Percentiles rank a stretch among this genome's conserved stretches.
Evolutionary conservation across 2,329 filamentous ascomycete genomes (phyloP).

Genomic region (Ophiocordyceps australis): DNA sequence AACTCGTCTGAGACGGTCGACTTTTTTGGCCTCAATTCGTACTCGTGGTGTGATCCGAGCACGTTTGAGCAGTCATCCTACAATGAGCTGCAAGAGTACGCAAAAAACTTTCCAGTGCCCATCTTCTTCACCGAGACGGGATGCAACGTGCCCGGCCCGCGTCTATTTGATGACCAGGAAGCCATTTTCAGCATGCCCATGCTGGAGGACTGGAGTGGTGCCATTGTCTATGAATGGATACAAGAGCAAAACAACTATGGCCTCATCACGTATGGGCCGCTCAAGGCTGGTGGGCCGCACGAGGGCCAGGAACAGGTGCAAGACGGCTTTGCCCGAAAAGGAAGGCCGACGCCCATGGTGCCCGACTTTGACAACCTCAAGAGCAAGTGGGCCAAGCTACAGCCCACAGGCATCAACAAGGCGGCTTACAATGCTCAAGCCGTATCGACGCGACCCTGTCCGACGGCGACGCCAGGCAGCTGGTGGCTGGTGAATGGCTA

Average conservation of each 20-base stretch:
- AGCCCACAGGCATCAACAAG: slow-evolving; percentile 48
- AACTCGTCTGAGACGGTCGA: slow-evolving; percentile 55
- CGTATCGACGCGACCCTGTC: slow-evolving; percentile 50
- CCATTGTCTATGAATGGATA: slow-evolving; percentile 84
- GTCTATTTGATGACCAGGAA: slow-evolving; percentile 52
- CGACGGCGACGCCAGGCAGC: slow-evolving; percentile 44
- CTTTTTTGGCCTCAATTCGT: slow-evolving; percentile 75
- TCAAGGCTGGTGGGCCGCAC: slow-evolving; percentile 29
- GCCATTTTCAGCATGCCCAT: slow-evolving; percentile 63
- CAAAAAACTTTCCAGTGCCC: slow-evolving; percentile 57
- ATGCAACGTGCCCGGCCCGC: slow-evolving; percentile 48
- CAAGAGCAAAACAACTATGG: slow-evolving; percentile 72
- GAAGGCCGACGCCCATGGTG: slow-evolving; percentile 52
- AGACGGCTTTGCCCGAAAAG: slow-evolving; percentile 52
- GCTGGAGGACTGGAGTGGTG: slow-evolving; percentile 51
- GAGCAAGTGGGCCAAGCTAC: slow-evolving; percentile 55
- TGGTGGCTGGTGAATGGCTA: slow-evolving; percentile 72
- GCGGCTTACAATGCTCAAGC: slow-evolving; percentile 44
- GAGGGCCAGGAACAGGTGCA: slow-evolving; percentile 34
- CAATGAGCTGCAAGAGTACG: slow-evolving; percentile 43
- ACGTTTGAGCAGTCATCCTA: slow-evolving; percentile 51
- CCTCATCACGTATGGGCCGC: slow-evolving; percentile 54
- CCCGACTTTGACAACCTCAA: slow-evolving; percentile 70
- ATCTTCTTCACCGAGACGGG: slow-evolving; percentile 85
- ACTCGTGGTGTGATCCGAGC: slow-evolving; percentile 55